Evolutionary conservation across 305 asterid species (phyloP).

Genomic region (Fraxinus angustifolia): DNA sequence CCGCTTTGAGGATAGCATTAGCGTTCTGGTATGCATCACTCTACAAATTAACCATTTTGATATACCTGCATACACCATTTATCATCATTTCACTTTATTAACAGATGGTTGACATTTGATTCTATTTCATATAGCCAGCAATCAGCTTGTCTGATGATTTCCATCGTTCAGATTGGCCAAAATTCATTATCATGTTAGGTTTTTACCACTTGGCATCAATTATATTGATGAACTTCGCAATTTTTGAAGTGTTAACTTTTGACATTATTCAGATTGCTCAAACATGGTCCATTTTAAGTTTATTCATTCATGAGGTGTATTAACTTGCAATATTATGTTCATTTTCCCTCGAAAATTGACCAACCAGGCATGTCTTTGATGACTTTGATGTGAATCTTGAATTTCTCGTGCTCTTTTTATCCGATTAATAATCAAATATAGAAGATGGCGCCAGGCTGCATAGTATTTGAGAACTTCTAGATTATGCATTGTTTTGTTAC

Average conservation of each 20-base stretch:
- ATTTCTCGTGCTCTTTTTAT: neutral
- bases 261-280: neutral
- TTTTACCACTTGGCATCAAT: neutral
- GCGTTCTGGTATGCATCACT: constrained; percentile 58
- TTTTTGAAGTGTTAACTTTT: neutral
- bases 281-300: neutral
- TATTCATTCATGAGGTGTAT: neutral
- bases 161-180: neutral
- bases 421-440: neutral
- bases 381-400: neutral
- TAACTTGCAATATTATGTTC: neutral
- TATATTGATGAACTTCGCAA: neutral
- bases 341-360: neutral
- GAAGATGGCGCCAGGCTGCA: neutral
- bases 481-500: neutral
- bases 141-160: neutral
- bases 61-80: neutral
- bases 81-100: neutral
- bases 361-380: neutral
- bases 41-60: neutral
- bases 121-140: neutral
- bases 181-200: neutral
- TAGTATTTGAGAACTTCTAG: neutral
- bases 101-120: neutral
- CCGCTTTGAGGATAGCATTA: constrained; percentile 73